Evolutionary conservation across 352 stramenopile genomes (phyloP).

Genomic region (Globisporangium polare): DNA sequence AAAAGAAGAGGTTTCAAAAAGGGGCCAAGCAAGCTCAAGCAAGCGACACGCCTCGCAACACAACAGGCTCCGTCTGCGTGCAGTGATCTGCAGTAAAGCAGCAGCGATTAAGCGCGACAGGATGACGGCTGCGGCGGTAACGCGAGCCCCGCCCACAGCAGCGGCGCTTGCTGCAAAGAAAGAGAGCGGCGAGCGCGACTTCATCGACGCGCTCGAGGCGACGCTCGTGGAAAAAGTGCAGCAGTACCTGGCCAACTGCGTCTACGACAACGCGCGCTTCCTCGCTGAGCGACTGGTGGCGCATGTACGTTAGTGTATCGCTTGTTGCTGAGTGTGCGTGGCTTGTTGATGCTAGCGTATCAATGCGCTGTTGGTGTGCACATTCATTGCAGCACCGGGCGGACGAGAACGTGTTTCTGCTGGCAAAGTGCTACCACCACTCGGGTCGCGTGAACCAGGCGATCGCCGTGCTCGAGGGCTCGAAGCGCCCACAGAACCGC

Average conservation of each 20-base stretch:
- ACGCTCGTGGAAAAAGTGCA: constrained; percentile 46
- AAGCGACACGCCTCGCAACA: too few species aligned
- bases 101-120: not conserved
- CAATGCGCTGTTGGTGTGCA: constrained; percentile 8
- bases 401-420: constrained; percentile 49
- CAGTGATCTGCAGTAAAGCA: too few species aligned
- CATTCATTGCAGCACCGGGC: constrained; percentile 30
- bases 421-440: constrained; percentile 69
- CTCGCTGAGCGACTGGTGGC: constrained; percentile 79
- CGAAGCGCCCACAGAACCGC: constrained; percentile 43
- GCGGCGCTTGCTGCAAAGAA: not conserved
- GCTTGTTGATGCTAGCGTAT: not conserved
- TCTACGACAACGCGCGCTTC: constrained; percentile 73
- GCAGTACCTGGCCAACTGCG: constrained; percentile 43
- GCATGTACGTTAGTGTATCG: constrained; percentile 35
- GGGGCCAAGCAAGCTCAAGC: not conserved
- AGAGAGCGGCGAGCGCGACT: not conserved
- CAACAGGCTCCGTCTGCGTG: too few species aligned
- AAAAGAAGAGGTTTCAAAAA: not conserved
- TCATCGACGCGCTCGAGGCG: constrained; percentile 35
- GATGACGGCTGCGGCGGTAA: not conserved
- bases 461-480: constrained; percentile 48
- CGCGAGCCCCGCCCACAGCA: constrained; percentile 9
- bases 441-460: constrained; percentile 47
- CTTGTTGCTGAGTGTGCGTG: not conserved